Evolutionary conservation across 176 grass and related monocot species (phyloP).

Genomic region (Aegilops speltoides): DNA sequence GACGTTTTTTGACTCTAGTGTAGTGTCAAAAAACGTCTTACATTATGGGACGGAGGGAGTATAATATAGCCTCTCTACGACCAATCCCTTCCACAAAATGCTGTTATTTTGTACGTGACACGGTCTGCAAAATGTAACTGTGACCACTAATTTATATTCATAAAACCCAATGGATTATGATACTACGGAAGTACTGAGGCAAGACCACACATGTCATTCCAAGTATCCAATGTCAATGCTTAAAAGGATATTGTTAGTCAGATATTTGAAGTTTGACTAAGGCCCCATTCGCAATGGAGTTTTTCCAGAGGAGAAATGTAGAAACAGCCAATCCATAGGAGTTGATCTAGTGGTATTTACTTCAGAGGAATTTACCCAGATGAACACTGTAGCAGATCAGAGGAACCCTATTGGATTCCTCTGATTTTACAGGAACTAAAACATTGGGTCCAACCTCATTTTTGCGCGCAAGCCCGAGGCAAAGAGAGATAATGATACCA

Average conservation of each 20-base stretch:
- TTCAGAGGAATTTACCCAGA: neutral
- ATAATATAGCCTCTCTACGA: neutral
- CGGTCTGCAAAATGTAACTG: neutral
- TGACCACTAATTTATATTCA: constrained; percentile 3
- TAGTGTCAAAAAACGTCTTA: too few species aligned
- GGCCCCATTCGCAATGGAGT: neutral
- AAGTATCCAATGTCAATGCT: neutral
- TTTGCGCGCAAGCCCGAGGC: neutral
- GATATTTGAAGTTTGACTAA: neutral
- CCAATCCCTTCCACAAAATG: neutral
- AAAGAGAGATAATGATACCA: neutral
- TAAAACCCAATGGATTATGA: neutral
- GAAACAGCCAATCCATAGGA: neutral
- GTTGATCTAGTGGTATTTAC: neutral
- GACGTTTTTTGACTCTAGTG: too few species aligned
- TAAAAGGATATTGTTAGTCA: neutral
- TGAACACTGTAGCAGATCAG: neutral
- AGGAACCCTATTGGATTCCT: neutral
- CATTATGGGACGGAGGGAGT: too few species aligned
- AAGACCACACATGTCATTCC: neutral
- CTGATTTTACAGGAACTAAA: neutral
- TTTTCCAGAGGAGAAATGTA: neutral
- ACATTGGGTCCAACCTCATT: neutral
- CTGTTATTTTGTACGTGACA: neutral
- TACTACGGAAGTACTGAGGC: neutral